Evolutionary conservation across 2,329 filamentous ascomycete genomes (phyloP).

Genomic region (Exophiala oligosperma): DNA sequence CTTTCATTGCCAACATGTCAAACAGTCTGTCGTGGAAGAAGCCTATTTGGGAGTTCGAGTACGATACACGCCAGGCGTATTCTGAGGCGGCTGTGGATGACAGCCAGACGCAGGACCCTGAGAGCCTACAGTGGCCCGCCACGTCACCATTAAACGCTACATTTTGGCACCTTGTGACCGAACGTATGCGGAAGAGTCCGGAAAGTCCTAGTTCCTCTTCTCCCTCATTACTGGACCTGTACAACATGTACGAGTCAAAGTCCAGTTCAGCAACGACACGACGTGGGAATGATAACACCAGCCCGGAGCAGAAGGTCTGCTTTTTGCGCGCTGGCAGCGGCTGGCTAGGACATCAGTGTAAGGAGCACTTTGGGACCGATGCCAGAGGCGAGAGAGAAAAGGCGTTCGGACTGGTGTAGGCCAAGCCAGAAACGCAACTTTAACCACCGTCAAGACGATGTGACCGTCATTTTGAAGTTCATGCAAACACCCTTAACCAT

Average conservation of each 20-base stretch:
- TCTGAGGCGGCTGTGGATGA: neutral
- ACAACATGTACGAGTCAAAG: constrained; percentile 32
- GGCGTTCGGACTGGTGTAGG: constrained; percentile 2
- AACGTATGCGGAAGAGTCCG: constrained; percentile 30
- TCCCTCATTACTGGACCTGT: constrained; percentile 27
- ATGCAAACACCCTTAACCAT: too few species aligned
- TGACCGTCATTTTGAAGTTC: neutral
- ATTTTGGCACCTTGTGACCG: constrained; percentile 34
- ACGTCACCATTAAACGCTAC: constrained; percentile 31
- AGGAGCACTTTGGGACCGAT: constrained; percentile 1
- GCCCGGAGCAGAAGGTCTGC: constrained; percentile 32
- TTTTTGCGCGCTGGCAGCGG: constrained; percentile 32
- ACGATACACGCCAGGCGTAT: constrained; percentile 30
- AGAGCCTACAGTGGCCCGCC: constrained; percentile 23
- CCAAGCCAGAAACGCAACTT: neutral
- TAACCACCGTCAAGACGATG: too few species aligned
- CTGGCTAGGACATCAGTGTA: constrained; percentile 20
- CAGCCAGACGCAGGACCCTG: constrained; percentile 10
- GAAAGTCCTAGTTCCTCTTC: neutral
- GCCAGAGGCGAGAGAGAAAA: constrained; percentile 1
- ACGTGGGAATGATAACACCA: constrained; percentile 22
- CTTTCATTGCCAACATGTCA: constrained; percentile 34
- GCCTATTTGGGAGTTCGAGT: constrained; percentile 35
- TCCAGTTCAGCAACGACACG: constrained; percentile 25
- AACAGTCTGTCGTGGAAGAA: constrained; percentile 31